These are phyloP conservation scores for Tuber borchii DNA, from an alignment of 495 filamentous ascomycete genomes.

Conservation along the genomic window DNA sequence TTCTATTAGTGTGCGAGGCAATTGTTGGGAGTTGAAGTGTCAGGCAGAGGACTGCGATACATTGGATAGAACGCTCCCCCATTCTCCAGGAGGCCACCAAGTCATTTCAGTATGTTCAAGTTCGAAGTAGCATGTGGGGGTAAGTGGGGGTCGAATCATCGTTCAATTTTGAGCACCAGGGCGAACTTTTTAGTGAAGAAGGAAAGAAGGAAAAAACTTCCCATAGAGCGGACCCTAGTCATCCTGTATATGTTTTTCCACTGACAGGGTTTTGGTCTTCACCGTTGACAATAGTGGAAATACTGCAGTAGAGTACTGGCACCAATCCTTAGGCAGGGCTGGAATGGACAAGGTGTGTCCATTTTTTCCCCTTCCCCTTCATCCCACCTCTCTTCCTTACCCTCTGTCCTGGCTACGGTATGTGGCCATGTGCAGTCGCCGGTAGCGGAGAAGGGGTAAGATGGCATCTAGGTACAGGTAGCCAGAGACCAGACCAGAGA, in stretches of 20 bases:
- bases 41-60: neutral
- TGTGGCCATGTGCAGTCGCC: neutral
- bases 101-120: neutral
- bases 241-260: neutral
- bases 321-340: neutral
- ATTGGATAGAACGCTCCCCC: neutral
- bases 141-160: neutral
- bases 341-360: neutral
- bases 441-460: neutral
- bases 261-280: neutral
- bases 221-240: neutral
- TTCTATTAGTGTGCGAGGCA: neutral
- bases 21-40: neutral
- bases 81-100: neutral
- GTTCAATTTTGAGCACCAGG: neutral
- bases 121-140: neutral
- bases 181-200: neutral
- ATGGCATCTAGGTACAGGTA: neutral
- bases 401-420: neutral
- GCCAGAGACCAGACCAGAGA: neutral
- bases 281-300: neutral
- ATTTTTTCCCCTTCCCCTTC: neutral
- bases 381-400: neutral
- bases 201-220: neutral
- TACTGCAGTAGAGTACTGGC: neutral